These are phyloP conservation scores for Eucalyptus virginea DNA, from an alignment of 345 rosid genomes.

Conservation along the genomic window DNA sequence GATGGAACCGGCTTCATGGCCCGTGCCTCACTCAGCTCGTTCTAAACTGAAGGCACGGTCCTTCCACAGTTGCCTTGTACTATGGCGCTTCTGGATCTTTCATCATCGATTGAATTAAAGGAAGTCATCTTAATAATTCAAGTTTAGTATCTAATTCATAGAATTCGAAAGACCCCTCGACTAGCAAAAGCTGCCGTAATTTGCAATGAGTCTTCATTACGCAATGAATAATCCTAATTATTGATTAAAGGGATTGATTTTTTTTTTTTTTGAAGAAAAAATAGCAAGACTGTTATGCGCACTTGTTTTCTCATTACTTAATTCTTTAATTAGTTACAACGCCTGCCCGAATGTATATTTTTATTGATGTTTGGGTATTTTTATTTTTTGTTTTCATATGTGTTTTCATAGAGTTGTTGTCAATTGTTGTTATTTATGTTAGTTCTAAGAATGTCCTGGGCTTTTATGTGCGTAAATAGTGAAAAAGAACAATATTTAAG, in stretches of 20 bases:
- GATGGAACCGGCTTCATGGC: neutral
- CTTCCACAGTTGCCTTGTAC: neutral
- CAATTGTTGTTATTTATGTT: neutral
- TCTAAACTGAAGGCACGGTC: neutral
- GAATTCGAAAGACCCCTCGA: neutral
- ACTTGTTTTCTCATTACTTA: neutral
- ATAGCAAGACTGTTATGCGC: neutral
- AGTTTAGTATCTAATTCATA: neutral
- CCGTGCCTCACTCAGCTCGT: neutral
- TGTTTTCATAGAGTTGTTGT: neutral
- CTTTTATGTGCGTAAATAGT: neutral
- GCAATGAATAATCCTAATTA: neutral
- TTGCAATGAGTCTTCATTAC: neutral
- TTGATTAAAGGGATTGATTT: neutral
- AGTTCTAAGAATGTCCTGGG: neutral
- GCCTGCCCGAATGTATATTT: neutral
- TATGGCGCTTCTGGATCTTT: neutral
- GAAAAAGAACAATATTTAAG: neutral
- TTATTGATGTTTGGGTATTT: neutral
- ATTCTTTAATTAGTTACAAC: fast-evolving
- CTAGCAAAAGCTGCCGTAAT: neutral
- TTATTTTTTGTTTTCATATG: neutral
- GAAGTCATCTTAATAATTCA: neutral
- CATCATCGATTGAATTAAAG: neutral
- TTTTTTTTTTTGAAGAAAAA: too few relatives aligned